Evolutionary conservation across 1,139 yeast genomes (phyloP).

Genomic region (Debaryomycetaceae sp.): DNA sequence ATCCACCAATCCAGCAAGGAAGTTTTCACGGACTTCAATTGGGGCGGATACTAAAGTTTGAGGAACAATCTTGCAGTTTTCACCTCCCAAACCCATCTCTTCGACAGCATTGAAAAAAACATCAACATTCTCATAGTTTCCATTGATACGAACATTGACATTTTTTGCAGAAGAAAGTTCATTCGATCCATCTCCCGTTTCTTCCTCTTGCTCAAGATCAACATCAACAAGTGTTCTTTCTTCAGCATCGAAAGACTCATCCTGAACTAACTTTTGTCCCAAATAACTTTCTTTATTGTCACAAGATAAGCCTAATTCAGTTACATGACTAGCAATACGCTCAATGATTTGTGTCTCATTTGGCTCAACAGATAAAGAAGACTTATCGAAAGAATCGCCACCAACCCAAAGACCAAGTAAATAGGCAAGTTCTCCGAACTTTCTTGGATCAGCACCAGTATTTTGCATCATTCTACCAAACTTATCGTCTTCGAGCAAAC

Average conservation of each 20-base stretch:
- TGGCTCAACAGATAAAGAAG: too few species aligned
- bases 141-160: too few species aligned
- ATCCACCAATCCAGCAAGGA: conserved; percentile 40
- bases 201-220: conserved; percentile 3
- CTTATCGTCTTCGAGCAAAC: conserved; percentile 23
- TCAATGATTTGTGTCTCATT: too few species aligned
- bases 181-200: too few species aligned
- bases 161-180: too few species aligned
- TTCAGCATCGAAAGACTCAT: conserved; percentile 19
- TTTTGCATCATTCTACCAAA: conserved; percentile 14
- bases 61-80: conserved; percentile 15
- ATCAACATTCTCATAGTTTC: too few species aligned
- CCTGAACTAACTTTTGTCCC: too few species aligned
- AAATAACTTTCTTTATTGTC: too few species aligned
- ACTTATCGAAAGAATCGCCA: conserved; percentile 12
- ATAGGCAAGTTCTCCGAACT: conserved; percentile 25
- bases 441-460: conserved; percentile 11
- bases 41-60: conserved; percentile 13
- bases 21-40: conserved; percentile 32
- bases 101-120: too few species aligned
- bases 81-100: too few species aligned
- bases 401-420: conserved; percentile 27
- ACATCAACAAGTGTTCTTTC: conserved; percentile 5
- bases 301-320: too few species aligned
- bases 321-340: too few species aligned